Conservation (phyloP, 805 yeast genomes). For the Ogataea chonburiensis region DNA sequence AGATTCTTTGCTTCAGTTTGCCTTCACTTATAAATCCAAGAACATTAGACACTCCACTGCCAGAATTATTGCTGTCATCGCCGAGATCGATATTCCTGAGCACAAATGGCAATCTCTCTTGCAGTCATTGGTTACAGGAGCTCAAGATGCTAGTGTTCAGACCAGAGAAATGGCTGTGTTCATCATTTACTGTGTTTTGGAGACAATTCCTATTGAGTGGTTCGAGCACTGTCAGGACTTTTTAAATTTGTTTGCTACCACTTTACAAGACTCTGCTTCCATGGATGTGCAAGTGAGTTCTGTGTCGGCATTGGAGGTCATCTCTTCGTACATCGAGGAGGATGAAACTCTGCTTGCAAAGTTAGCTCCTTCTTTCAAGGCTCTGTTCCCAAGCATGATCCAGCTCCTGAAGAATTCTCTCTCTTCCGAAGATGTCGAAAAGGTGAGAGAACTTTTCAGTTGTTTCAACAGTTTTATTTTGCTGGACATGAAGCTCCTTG, state of each 20-base stretch:
- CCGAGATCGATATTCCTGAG: conserved; percentile 63
- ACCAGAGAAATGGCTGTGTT: conserved; percentile 82
- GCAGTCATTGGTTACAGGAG: conserved; percentile 66
- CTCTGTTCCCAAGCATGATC: conserved; percentile 76
- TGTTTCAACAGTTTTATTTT: conserved; percentile 77
- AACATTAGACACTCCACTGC: conserved; percentile 85
- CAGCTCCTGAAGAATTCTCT: conserved; percentile 76
- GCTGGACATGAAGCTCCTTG: conserved; percentile 74
- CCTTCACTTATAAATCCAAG: conserved; percentile 61
- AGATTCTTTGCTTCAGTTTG: conserved; percentile 62
- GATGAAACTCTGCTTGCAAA: conserved; percentile 45
- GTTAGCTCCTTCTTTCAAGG: conserved; percentile 49
- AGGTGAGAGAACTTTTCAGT: conserved; percentile 74
- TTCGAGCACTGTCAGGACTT: conserved; percentile 61
- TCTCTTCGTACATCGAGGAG: conserved; percentile 67
- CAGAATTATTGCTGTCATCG: conserved; percentile 85
- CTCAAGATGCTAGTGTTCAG: conserved; percentile 47
- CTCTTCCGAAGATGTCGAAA: conserved; percentile 64
- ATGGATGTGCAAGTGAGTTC: conserved; percentile 79
- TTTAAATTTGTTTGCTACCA: conserved; percentile 64
- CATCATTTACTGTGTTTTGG: conserved; percentile 74
- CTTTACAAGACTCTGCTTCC: conserved; percentile 61
- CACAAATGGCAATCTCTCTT: conserved; percentile 76
- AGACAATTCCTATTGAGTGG: conserved; percentile 61
- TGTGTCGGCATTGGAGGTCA: conserved; percentile 72